phyloP scores from a whole-genome alignment of 1,139 yeast species.

The Geotrichum fermentans region DNA sequence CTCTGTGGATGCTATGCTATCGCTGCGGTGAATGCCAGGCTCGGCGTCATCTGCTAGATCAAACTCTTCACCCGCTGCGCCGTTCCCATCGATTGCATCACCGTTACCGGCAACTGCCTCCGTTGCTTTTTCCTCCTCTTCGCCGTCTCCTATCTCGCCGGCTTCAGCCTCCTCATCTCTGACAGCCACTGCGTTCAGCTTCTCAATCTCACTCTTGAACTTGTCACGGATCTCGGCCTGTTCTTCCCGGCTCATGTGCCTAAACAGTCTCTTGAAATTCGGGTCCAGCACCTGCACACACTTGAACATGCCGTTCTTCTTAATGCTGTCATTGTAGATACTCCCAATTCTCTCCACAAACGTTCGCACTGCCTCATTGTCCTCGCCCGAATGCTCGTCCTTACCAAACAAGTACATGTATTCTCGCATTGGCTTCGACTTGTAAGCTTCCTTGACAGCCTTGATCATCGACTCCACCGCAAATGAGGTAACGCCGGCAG shows the following conservation, averaged over 20 bases:
- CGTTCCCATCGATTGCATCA: background rate
- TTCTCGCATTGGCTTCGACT: slow-evolving; percentile 5
- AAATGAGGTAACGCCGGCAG: slow-evolving; percentile 22
- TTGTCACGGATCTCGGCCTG: slow-evolving; percentile 16
- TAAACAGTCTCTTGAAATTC: slow-evolving; percentile 20
- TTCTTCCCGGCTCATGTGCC: slow-evolving; percentile 19
- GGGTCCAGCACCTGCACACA: slow-evolving; percentile 21
- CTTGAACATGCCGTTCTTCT: slow-evolving; percentile 14
- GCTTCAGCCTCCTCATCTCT: background rate
- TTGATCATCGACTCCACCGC: slow-evolving; percentile 21
- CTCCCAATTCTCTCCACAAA: slow-evolving; percentile 10
- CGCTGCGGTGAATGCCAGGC: background rate
- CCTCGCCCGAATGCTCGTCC: background rate
- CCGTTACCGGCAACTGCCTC: background rate
- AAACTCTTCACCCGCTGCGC: background rate
- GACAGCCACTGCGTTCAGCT: background rate
- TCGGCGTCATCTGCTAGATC: background rate
- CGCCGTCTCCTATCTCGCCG: background rate
- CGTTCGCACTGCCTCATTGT: slow-evolving; percentile 8
- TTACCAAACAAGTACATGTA: slow-evolving; percentile 3
- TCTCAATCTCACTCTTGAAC: slow-evolving; percentile 12
- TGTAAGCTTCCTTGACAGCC: slow-evolving; percentile 14
- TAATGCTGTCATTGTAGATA: slow-evolving; percentile 11
- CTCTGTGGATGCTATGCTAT: background rate
- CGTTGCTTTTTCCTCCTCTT: background rate